A percentile compares a stretch with the other conserved stretches of the same genome.
Evolutionary conservation across 805 yeast genomes (phyloP).

Genomic region (Metschnikowia koreensis): DNA sequence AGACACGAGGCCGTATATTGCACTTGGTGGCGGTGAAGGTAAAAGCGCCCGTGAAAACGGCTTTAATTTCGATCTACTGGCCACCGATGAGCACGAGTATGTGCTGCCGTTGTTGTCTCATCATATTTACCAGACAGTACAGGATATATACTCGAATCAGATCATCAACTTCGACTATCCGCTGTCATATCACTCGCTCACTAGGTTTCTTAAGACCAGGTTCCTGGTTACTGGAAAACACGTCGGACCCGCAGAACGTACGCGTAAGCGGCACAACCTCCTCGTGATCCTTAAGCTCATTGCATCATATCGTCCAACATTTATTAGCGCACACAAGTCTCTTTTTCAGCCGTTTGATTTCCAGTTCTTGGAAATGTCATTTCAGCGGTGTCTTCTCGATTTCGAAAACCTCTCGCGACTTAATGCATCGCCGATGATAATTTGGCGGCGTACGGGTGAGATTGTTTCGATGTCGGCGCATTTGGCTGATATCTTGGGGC

Average conservation of each 20-base stretch:
- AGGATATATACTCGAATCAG: slow-evolving; percentile 47
- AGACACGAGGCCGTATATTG: slow-evolving; percentile 40
- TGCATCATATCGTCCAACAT: slow-evolving; percentile 71
- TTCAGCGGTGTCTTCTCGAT: slow-evolving; percentile 45
- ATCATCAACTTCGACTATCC: slow-evolving; percentile 60
- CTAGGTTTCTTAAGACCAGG: slow-evolving; percentile 51
- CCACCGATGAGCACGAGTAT: slow-evolving; percentile 35
- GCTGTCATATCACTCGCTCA: slow-evolving; percentile 58
- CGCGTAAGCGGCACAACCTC: slow-evolving; percentile 31
- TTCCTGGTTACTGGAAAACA: slow-evolving; percentile 50
- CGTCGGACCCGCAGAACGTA: slow-evolving; percentile 28
- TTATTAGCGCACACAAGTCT: slow-evolving; percentile 72
- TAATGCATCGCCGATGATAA: slow-evolving; percentile 75
- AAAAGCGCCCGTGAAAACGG: slow-evolving; percentile 11
- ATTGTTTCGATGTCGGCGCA: slow-evolving; percentile 77
- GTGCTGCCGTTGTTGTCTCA: slow-evolving; percentile 57
- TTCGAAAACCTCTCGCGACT: slow-evolving; percentile 43
- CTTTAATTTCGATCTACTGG: slow-evolving; percentile 11
- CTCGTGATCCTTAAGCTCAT: slow-evolving; percentile 51
- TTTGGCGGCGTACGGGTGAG: slow-evolving; percentile 87
- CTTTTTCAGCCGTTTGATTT: slow-evolving; percentile 66
- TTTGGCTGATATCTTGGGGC: slow-evolving; percentile 66
- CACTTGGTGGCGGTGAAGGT: slow-evolving; percentile 29
- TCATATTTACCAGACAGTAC: slow-evolving; percentile 52
- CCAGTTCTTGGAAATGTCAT: slow-evolving; percentile 48